Evolutionary conservation across 805 yeast genomes (phyloP).

Genomic region (Candida nemodendra): DNA sequence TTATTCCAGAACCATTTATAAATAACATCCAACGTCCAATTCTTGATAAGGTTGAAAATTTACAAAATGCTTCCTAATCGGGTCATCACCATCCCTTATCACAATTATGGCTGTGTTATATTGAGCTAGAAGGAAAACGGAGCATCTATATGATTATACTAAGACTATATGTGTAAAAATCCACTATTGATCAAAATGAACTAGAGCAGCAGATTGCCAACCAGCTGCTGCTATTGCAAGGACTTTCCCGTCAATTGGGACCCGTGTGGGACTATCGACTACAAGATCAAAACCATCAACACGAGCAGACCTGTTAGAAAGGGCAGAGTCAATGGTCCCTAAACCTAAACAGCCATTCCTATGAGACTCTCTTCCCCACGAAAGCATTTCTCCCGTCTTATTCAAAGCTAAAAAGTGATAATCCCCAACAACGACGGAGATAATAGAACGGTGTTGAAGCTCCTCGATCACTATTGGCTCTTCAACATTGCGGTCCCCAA

Average conservation of each 20-base stretch:
- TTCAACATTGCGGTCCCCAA: constrained; percentile 36
- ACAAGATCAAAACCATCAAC: constrained; percentile 35
- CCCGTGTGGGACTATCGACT: constrained; percentile 41
- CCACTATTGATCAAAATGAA: constrained; percentile 28
- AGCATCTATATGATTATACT: no score
- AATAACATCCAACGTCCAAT: no score
- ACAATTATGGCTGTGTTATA: no score
- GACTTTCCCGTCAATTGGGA: constrained; percentile 44
- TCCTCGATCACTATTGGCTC: constrained; percentile 39
- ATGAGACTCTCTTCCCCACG: constrained; percentile 69
- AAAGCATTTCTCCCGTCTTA: constrained; percentile 50
- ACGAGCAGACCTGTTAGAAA: constrained; percentile 22
- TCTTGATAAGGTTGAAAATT: no score
- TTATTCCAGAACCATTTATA: no score
- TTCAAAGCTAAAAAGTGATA: constrained; percentile 67
- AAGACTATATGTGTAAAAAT: no score
- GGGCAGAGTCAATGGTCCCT: constrained; percentile 35
- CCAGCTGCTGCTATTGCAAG: constrained; percentile 71
- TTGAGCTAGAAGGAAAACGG: no score
- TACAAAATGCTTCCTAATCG: no score
- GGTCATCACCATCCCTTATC: no score
- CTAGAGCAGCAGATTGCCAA: constrained; percentile 75
- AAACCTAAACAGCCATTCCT: constrained; percentile 72
- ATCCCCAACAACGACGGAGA: constrained; percentile 67
- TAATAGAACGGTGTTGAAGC: constrained; percentile 46